phyloP scores from a whole-genome alignment of 2,329 filamentous ascomycete genomes.

The Aspergillus aculeatus region DNA sequence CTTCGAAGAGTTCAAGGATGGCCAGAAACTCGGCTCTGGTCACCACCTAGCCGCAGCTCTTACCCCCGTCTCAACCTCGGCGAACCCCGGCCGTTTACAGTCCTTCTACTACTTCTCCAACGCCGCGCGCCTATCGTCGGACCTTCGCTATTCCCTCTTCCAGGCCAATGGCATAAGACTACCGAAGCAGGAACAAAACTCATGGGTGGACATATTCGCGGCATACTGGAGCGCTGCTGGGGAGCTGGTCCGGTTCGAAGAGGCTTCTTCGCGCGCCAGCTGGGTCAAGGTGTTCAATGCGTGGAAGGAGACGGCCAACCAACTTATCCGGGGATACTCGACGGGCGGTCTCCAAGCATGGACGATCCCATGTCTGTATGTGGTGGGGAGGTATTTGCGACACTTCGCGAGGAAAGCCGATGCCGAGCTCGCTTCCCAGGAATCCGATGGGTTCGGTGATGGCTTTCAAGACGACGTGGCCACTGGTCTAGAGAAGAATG shows the following conservation, averaged over 20 bases:
- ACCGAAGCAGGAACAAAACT: conserved; percentile 65
- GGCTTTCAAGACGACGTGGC: conserved; percentile 79
- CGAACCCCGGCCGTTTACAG: conserved; percentile 64
- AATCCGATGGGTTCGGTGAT: conserved; percentile 46
- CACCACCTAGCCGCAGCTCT: conserved; percentile 72
- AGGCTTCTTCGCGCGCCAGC: conserved; percentile 54
- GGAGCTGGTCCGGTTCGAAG: conserved; percentile 67
- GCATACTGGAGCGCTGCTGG: conserved; percentile 81
- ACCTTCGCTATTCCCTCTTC: conserved; percentile 70
- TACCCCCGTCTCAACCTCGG: conserved; percentile 64
- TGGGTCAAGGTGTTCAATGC: conserved; percentile 82
- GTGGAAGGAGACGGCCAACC: conserved; percentile 82
- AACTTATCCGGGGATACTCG: conserved; percentile 77
- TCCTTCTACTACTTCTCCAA: conserved; percentile 72
- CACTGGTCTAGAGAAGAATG: conserved; percentile 71
- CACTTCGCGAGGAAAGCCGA: conserved; percentile 91
- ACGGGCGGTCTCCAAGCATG: conserved; percentile 76
- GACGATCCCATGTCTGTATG: conserved; percentile 89
- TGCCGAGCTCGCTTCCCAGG: conserved; percentile 58
- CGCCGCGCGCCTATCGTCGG: conserved; percentile 61
- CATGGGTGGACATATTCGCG: conserved; percentile 85
- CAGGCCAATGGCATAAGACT: conserved; percentile 58
- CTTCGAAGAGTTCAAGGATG: conserved; percentile 70
- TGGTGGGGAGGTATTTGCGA: conserved; percentile 80
- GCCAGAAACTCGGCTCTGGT: conserved; percentile 65